Conservation (phyloP, 352 stramenopile species). For the Globisporangium radiosum region DNA sequence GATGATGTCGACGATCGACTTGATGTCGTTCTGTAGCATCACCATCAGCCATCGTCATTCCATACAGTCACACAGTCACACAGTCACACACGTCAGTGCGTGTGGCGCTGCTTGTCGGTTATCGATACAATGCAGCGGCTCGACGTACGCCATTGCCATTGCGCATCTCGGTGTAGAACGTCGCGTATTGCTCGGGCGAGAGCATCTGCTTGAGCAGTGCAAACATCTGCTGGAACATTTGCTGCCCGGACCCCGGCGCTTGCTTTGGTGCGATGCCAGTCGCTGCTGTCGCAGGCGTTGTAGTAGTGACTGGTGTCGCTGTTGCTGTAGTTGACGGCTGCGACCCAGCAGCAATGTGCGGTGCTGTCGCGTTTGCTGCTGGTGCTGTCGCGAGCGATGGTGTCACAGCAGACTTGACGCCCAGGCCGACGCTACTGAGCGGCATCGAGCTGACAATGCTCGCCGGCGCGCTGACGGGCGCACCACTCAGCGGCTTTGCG, state of each 20-base stretch:
- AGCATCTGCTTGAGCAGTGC: conserved; percentile 79
- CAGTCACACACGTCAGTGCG: neutral
- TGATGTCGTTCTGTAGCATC: conserved; percentile 67
- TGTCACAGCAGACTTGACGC: conserved; percentile 2
- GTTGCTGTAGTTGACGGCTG: neutral
- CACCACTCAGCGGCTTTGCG: neutral
- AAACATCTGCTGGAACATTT: conserved; percentile 88
- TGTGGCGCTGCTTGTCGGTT: no score
- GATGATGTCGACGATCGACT: conserved; percentile 85
- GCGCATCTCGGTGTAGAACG: conserved; percentile 75
- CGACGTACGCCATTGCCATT: conserved; percentile 65
- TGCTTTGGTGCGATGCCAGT: conserved; percentile 21
- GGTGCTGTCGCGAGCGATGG: neutral
- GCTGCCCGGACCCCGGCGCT: conserved; percentile 51
- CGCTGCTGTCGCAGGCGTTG: neutral
- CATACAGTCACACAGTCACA: neutral
- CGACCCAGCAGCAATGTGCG: neutral
- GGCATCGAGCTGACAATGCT: neutral
- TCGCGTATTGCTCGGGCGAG: conserved; percentile 73
- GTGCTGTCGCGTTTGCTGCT: neutral
- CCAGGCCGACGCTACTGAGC: conserved; percentile 5
- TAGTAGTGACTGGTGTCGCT: neutral
- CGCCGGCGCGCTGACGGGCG: conserved; percentile 1
- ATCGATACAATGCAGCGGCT: neutral
- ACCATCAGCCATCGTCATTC: no score